These are phyloP conservation scores for Xylaria telfairii DNA, from an alignment of 495 filamentous ascomycete species.

Conservation along the genomic window DNA sequence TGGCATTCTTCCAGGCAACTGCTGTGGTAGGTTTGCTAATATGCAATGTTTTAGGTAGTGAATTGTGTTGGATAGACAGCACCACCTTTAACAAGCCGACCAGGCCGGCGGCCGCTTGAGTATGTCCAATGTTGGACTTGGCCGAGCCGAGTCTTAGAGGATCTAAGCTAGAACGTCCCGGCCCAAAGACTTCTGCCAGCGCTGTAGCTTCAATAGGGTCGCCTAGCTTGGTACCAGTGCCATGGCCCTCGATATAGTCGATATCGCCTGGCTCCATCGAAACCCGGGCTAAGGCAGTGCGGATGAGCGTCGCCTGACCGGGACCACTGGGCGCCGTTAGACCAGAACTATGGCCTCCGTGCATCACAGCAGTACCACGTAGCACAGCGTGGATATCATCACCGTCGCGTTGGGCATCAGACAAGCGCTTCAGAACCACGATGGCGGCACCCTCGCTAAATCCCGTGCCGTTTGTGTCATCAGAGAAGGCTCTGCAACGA, in stretches of 20 bases:
- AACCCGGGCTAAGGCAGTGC: conserved; percentile 23
- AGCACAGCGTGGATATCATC: conserved; percentile 58
- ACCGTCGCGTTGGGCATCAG: conserved; percentile 50
- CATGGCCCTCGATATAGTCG: conserved; percentile 50
- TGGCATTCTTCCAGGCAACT: conserved; percentile 29
- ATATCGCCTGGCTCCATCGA: conserved; percentile 26
- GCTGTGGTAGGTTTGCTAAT: conserved; percentile 28
- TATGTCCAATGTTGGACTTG: conserved; percentile 58
- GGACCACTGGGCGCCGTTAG: conserved; percentile 29
- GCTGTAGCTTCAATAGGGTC: conserved; percentile 46
- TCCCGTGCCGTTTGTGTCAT: conserved; percentile 55
- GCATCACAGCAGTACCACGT: conserved; percentile 50
- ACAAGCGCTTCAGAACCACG: conserved; percentile 54
- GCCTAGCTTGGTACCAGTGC: conserved; percentile 53
- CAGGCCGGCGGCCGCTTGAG: conserved; percentile 53
- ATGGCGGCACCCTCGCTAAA: conserved; percentile 55
- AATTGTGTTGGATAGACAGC: conserved; percentile 24
- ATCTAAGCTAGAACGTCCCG: conserved; percentile 25
- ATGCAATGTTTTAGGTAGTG: conserved; percentile 29
- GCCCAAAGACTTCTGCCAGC: conserved; percentile 30
- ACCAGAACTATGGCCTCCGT: conserved; percentile 30
- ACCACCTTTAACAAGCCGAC: conserved; percentile 31
- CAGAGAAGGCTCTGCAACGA: conserved; percentile 31
- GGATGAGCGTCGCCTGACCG: conserved; percentile 28
- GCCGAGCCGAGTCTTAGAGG: conserved; percentile 46